These are phyloP conservation scores for Colletotrichum magnum DNA, from an alignment of 2,329 filamentous ascomycete genomes.

Conservation along the genomic window DNA sequence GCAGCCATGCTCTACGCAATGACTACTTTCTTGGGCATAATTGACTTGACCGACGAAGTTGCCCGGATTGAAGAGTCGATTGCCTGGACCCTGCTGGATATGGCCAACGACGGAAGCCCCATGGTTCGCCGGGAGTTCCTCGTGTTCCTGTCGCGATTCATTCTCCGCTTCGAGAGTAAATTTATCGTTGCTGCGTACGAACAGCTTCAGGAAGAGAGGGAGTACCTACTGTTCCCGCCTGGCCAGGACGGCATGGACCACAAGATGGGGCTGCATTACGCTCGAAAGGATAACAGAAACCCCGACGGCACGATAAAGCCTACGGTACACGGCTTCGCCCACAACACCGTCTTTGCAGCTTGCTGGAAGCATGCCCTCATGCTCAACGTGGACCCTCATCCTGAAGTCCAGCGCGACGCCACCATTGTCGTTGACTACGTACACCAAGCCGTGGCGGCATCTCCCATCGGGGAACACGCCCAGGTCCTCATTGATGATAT, in stretches of 20 bases:
- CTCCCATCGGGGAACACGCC: slow-evolving; percentile 79
- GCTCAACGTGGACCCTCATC: slow-evolving; percentile 93
- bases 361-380: slow-evolving; percentile 96
- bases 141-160: slow-evolving; percentile 93
- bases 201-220: slow-evolving; percentile 86
- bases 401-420: slow-evolving; percentile 90
- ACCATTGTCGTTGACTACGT: slow-evolving; percentile 89
- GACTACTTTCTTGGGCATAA: slow-evolving; percentile 94
- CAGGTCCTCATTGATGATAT: slow-evolving; percentile 83
- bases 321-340: slow-evolving; percentile 74
- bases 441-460: slow-evolving; percentile 82
- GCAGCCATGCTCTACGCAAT: slow-evolving; percentile 94
- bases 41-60: slow-evolving; percentile 91
- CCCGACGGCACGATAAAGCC: slow-evolving; percentile 71
- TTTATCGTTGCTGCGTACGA: slow-evolving; percentile 94
- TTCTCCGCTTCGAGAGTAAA: slow-evolving; percentile 90
- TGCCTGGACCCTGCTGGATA: slow-evolving; percentile 88
- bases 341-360: slow-evolving; percentile 92
- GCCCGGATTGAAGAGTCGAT: slow-evolving; percentile 92
- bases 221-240: slow-evolving; percentile 72
- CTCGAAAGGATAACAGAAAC: slow-evolving; percentile 68
- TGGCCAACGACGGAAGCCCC: slow-evolving; percentile 94
- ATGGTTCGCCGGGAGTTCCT: slow-evolving; percentile 94
- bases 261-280: slow-evolving; percentile 75
- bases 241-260: slow-evolving; percentile 69